Base-by-base conservation (phyloP, 345 rosid species). In the Aquilaria malaccensis region DNA sequence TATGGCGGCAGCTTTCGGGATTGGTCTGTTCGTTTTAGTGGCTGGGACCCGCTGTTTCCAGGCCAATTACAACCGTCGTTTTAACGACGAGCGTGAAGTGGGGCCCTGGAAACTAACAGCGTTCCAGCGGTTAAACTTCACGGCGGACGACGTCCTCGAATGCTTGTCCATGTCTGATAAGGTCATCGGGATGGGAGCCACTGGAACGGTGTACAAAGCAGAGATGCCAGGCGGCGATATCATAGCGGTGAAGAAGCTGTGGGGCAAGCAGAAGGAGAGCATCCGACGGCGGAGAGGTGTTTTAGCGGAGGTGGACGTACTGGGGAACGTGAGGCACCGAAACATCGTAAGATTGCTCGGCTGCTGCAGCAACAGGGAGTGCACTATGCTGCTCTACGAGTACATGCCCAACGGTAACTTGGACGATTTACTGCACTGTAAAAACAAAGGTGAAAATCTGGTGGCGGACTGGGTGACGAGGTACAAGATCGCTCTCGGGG, bases 81-180 rank as follows among this genome's bases (percentile, higher is more conserved):
- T 77, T 1, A 62, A 37, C 13, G 75, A 69, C 3, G 79, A 77
- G 0, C 76, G 76, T 4, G 96, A 81, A 61, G 68, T 66, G 56
- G 99, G 95, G 13, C 96, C 89, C 63, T 95, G 97, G 97, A 91
- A 86, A 60, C 60, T 95, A 22, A 95, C 96, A 2, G 97, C 99
- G 3, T 95, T 91, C 67, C 99, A 88, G 63, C 73, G 96, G 67
- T 60, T 91, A 13, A 95, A 83, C 72, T 95, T 91, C 84, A 76
- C 95, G 64, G 96, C 94, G 13, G 97, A 88, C 2, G 96, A 90
- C 14, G 91, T 95, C 32, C 63, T 85, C 2, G 99, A 95, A 63
- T 86, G 97, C 50, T 65, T 91, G 5, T 70, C 91, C 0, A 79
- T 77, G 69, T 82, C 84, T 1, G 86, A 95, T 48, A 88, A 81